Conservation (phyloP, 78 protist genomes). For the Tieghemostelium lacteum region DNA sequence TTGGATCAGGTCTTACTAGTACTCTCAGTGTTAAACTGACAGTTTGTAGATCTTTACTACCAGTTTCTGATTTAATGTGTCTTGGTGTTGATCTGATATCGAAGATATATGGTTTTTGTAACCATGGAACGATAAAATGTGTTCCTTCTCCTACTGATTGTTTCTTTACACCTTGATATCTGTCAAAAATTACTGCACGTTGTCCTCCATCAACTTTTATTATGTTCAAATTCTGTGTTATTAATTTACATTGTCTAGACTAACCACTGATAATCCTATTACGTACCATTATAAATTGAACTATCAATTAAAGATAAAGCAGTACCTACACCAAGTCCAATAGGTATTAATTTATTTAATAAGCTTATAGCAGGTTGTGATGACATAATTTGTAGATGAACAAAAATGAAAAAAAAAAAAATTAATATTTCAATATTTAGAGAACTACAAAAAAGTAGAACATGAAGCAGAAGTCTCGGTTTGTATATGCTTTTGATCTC, state of each 20-base stretch:
- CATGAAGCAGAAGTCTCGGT: too few species aligned
- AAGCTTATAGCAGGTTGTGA: neutral
- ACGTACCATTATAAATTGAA: conserved; percentile 58
- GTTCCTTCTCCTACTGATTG: conserved; percentile 75
- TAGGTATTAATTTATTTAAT: conserved; percentile 33
- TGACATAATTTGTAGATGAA: neutral
- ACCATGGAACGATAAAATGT: conserved; percentile 76
- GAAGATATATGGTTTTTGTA: conserved; percentile 66
- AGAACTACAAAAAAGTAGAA: neutral
- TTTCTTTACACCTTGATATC: conserved; percentile 65
- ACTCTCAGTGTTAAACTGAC: conserved; percentile 66
- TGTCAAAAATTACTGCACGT: conserved; percentile 79
- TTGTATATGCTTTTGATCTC: too few species aligned
- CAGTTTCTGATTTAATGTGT: conserved; percentile 74
- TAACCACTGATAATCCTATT: neutral
- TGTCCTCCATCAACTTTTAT: conserved; percentile 82
- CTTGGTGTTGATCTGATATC: conserved; percentile 80
- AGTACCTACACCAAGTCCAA: conserved; percentile 48
- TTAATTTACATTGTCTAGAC: too few species aligned
- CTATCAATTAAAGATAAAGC: conserved; percentile 41
- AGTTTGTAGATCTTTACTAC: conserved; percentile 83
- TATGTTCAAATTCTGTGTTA: too few species aligned
- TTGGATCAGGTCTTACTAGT: conserved; percentile 70
- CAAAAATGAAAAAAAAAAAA: too few species aligned
- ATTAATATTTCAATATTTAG: neutral